Evolutionary conservation across 2,329 filamentous ascomycete genomes (phyloP).

Genomic region (Colletotrichum simmondsii): DNA sequence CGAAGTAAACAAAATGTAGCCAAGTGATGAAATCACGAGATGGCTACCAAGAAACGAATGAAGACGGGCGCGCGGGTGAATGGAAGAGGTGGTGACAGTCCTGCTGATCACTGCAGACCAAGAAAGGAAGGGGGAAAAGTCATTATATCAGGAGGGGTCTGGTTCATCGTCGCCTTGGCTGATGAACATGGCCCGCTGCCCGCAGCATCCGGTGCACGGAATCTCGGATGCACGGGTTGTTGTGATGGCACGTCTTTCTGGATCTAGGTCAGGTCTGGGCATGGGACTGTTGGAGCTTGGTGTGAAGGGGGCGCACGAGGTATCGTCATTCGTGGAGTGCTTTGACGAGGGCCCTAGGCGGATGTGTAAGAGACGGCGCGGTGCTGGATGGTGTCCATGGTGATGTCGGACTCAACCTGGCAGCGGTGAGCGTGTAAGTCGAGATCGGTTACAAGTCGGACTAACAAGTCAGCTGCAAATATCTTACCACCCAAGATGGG

Average conservation of each 20-base stretch:
- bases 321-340: constrained; percentile 7
- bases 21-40: not conserved
- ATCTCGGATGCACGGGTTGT: constrained; percentile 11
- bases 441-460: not conserved
- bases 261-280: constrained; percentile 3
- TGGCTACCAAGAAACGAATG: constrained; percentile 29
- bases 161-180: constrained; percentile 21
- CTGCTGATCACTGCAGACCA: constrained; percentile 30
- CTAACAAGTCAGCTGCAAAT: not conserved
- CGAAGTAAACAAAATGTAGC: constrained; percentile 22
- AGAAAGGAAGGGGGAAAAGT: constrained; percentile 9
- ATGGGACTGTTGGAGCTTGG: constrained; percentile 26
- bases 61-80: constrained; percentile 24
- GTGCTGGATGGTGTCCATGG: not conserved
- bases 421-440: not conserved
- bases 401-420: not conserved
- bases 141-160: constrained; percentile 31
- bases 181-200: constrained; percentile 12
- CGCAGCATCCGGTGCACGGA: constrained; percentile 24
- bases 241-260: not conserved
- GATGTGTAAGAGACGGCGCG: not conserved
- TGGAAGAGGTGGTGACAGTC: constrained; percentile 23
- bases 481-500: not conserved
- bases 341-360: not conserved
- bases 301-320: constrained; percentile 1